Base-by-base conservation (phyloP, 2,329 filamentous ascomycete genomes). In the Penicillium sp. region DNA sequence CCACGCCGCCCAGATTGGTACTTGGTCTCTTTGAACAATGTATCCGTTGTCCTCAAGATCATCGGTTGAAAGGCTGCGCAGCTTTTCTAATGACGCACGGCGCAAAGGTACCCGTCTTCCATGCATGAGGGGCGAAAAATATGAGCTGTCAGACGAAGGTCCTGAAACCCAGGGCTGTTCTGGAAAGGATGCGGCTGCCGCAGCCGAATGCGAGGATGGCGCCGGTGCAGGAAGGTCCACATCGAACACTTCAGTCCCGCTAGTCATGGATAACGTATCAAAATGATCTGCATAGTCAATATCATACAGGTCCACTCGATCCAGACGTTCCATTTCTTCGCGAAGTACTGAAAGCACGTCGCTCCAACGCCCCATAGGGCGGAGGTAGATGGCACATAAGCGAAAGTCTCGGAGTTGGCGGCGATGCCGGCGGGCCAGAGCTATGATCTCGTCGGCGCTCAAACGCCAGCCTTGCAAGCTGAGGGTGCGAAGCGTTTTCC, bases 391-490 rank as follows among this genome's bases (percentile, higher is more conserved):
- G 51, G 85, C 82, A 52, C 83, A 76, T 23, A 90, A 71, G 21
- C 86, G 77, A 21, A 90, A 72, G 3, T 86, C 85, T 42, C 81
- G 81, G 3, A 90, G 72, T 26, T 79, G 82, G 11, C 80, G 76
- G 50, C 78, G 75, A 65, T 89, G 85, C 39, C 85, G 80, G 29
- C 78, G 75, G 2, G 83, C 78, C 6, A 89, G 72, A 0, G 72
- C 73, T 46, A 87, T 83, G 50, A 90, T 84, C 65, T 90, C 87
- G 1, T 83, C 78, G 1, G 83, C 80, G 46, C 82, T 75, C 3
- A 89, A 72, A 43, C 80, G 80, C 87, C 87, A 89, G 14, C 84
- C 82, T 62, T 88, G 85, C 23, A 90, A 82, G 2, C 87, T 87
- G 54, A 89, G 83, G 2, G 85, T 85, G 33, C 84, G 79, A 5